These are phyloP conservation scores for Durusdinium trenchii DNA, from an alignment of 73 alveolate genomes.

Conservation along the genomic window DNA sequence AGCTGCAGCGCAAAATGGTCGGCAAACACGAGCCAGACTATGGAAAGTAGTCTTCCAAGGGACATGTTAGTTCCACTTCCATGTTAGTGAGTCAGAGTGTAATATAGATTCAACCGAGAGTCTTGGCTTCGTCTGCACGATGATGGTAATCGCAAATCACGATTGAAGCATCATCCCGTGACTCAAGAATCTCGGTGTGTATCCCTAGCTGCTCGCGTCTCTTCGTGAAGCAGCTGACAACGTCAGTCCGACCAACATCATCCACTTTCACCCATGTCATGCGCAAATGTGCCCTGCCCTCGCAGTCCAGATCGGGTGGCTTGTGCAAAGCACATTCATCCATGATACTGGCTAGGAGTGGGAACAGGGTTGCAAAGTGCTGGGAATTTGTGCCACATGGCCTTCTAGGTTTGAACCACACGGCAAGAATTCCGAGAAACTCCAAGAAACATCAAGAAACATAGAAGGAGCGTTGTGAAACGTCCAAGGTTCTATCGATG, in stretches of 20 bases:
- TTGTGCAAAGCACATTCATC: too few species aligned
- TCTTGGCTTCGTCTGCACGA: neutral
- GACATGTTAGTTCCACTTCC: too few species aligned
- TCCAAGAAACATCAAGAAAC: too few species aligned
- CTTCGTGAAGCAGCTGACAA: neutral
- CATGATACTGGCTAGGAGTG: neutral
- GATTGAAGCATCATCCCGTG: neutral
- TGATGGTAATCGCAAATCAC: conserved; percentile 33
- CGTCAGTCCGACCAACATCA: neutral
- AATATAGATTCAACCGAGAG: neutral
- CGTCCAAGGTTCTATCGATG: too few species aligned
- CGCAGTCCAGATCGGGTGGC: neutral
- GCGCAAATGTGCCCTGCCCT: neutral
- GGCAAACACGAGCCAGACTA: too few species aligned
- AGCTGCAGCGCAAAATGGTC: too few species aligned
- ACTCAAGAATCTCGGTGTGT: conserved; percentile 45
- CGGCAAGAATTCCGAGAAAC: too few species aligned
- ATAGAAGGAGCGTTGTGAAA: too few species aligned
- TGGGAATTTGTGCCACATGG: too few species aligned
- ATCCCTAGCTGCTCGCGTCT: neutral
- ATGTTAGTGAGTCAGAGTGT: too few species aligned
- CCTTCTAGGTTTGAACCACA: too few species aligned
- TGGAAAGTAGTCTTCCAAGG: too few species aligned
- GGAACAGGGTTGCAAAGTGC: neutral
- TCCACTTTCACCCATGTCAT: conserved; percentile 61